phyloP scores from a whole-genome alignment of 2,329 filamentous ascomycete species.

The Colletotrichum eleusines region DNA sequence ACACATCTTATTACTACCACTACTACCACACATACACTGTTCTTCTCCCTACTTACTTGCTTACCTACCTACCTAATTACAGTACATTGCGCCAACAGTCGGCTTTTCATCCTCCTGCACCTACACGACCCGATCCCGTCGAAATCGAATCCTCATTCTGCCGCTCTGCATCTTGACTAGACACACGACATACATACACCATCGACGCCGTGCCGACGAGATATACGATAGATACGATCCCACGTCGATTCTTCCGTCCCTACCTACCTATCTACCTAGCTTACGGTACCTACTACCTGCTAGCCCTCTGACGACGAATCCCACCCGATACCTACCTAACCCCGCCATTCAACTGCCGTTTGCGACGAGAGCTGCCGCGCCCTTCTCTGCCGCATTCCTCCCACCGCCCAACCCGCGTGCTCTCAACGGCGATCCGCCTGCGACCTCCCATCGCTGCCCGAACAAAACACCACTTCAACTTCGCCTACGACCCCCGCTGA shows the following conservation, averaged over 20 bases:
- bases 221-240: neutral
- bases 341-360: conserved; percentile 6
- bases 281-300: neutral
- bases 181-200: neutral
- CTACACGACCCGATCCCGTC: neutral
- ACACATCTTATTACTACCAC: too few species aligned
- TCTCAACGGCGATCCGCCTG: neutral
- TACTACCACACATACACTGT: neutral
- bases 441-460: neutral
- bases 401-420: neutral
- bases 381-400: conserved; percentile 9
- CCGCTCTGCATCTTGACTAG: neutral
- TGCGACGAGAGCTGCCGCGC: conserved; percentile 7
- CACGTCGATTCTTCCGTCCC: neutral
- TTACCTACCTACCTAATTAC: neutral
- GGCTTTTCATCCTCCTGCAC: neutral
- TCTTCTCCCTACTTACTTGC: neutral
- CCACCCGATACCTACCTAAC: too few species aligned
- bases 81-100: conserved; percentile 5
- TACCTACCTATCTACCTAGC: neutral
- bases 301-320: conserved; percentile 2
- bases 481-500: neutral
- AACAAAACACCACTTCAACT: conserved; percentile 14
- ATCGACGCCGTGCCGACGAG: neutral
- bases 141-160: neutral